Evolutionary conservation across 306 rosid species (phyloP).

Genomic region (Geum urbanum): DNA sequence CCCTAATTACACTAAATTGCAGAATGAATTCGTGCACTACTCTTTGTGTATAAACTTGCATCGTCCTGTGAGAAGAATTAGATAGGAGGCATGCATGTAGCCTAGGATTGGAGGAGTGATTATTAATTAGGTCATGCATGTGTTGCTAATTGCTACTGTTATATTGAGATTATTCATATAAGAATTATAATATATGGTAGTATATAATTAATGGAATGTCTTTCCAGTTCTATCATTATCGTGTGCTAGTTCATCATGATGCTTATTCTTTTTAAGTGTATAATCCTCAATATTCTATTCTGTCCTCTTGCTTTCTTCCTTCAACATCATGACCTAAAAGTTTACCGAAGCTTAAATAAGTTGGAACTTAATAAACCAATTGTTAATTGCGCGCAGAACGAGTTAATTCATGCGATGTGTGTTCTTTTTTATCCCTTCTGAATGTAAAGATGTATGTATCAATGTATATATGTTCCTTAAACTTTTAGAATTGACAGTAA

Average conservation of each 20-base stretch:
- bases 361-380: background rate
- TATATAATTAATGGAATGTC: background rate
- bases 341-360: background rate
- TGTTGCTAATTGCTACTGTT: background rate
- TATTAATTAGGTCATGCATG: slow-evolving; percentile 6
- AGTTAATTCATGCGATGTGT: background rate
- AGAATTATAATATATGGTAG: background rate
- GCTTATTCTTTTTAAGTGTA: background rate
- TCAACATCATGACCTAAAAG: slow-evolving; percentile 4
- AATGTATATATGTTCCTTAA: background rate
- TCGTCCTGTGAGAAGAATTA: no score
- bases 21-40: background rate
- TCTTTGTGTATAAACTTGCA: background rate
- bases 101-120: background rate
- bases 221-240: slow-evolving; percentile 7
- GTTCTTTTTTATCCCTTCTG: background rate
- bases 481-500: background rate
- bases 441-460: background rate
- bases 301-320: background rate
- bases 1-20: background rate
- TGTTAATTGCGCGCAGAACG: background rate
- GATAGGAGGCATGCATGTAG: background rate
- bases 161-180: background rate
- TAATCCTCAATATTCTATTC: background rate
- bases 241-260: background rate